A percentile compares a stretch with the other conserved stretches of the same genome.
Evolutionary conservation across 108 stramenopile genomes (phyloP).

Genomic region (Mayamaea pseudoterrestris): DNA sequence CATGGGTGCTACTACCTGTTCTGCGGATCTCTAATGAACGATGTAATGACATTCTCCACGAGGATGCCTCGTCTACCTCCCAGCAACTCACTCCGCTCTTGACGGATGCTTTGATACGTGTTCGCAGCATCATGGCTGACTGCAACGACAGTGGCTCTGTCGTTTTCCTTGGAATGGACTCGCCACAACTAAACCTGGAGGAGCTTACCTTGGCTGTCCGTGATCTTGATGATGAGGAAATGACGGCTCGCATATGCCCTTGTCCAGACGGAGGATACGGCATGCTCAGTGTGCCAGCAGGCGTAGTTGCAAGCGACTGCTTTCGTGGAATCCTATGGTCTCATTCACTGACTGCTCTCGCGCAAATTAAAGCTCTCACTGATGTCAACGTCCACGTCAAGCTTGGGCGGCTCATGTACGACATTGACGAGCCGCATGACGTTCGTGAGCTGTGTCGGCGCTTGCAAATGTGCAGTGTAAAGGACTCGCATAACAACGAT

Average conservation of each 20-base stretch:
- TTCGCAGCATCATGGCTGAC: conserved; percentile 12
- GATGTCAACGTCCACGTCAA: conserved; percentile 39
- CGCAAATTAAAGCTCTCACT: conserved; percentile 71
- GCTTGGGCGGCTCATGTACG: conserved; percentile 56
- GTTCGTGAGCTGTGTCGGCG: conserved; percentile 29
- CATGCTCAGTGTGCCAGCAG: conserved; percentile 55
- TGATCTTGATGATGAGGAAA: too few relatives aligned
- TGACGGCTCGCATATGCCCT: conserved; percentile 54
- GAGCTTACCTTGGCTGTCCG: conserved; percentile 48
- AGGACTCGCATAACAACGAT: too few relatives aligned
- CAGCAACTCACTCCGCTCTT: too few relatives aligned
- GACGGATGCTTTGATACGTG: conserved; percentile 37
- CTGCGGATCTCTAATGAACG: too few relatives aligned
- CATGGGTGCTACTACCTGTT: conserved; percentile 40
- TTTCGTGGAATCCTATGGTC: conserved; percentile 64
- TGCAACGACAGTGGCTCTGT: conserved; percentile 19
- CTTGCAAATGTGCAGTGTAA: too few relatives aligned
- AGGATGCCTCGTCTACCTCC: too few relatives aligned
- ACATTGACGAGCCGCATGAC: conserved; percentile 73
- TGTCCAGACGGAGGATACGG: conserved; percentile 82
- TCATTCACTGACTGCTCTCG: conserved; percentile 53
- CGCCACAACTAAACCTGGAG: conserved; percentile 59
- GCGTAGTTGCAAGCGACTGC: conserved; percentile 21
- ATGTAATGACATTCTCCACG: too few relatives aligned
- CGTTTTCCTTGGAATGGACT: conserved; percentile 80